Evolutionary conservation across 2,329 filamentous ascomycete genomes (phyloP).

Genomic region (Elsinoe ampelina): DNA sequence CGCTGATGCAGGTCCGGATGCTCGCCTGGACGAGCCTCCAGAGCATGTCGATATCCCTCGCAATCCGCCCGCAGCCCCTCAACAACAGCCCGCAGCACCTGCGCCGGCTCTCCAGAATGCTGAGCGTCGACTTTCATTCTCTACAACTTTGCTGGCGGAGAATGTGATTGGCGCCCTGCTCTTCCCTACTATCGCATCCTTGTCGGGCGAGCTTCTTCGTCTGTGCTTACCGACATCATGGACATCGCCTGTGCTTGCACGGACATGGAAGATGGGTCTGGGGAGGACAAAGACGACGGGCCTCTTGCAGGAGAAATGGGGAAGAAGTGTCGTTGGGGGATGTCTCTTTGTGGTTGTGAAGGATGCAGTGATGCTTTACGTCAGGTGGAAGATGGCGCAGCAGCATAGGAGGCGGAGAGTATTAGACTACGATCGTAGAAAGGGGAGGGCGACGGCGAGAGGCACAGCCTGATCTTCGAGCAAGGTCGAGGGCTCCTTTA

Average conservation of each 20-base stretch:
- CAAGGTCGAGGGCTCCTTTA: not conserved
- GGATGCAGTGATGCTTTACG: conserved; percentile 54
- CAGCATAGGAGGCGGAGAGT: conserved; percentile 39
- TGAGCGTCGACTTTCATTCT: conserved; percentile 39
- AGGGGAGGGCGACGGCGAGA: conserved; percentile 4
- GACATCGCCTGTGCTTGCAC: conserved; percentile 40
- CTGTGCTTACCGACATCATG: conserved; percentile 58
- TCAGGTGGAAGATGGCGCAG: conserved; percentile 41
- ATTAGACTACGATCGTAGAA: conserved; percentile 31
- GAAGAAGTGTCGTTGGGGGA: conserved; percentile 77
- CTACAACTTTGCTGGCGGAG: conserved; percentile 47
- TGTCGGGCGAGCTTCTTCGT: conserved; percentile 67
- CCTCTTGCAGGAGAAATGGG: conserved; percentile 77
- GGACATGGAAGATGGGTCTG: conserved; percentile 21
- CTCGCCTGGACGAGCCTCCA: conserved; percentile 16
- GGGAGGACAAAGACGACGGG: conserved; percentile 43
- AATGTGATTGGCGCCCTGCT: conserved; percentile 61
- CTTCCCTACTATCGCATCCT: conserved; percentile 71
- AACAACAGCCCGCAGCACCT: conserved; percentile 16
- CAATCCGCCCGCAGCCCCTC: conserved; percentile 11
- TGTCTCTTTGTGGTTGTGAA: conserved; percentile 82
- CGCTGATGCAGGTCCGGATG: conserved; percentile 17
- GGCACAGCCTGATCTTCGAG: not conserved
- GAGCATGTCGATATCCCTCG: conserved; percentile 14
- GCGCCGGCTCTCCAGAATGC: conserved; percentile 21